Evolutionary conservation across 768 basidiomycete genomes (phyloP).

Genomic region (Russula olivacea): DNA sequence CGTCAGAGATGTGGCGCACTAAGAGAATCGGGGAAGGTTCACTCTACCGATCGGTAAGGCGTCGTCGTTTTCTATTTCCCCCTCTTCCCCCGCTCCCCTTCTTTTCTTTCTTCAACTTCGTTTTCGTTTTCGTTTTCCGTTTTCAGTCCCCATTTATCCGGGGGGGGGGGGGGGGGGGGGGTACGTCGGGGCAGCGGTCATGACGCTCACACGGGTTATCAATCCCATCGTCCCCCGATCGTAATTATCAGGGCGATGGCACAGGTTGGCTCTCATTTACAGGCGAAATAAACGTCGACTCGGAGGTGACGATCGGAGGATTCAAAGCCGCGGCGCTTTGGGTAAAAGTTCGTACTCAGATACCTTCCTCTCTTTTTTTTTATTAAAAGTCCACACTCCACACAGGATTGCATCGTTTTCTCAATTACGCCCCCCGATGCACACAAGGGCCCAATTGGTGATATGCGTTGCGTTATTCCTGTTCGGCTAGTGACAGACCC

Average conservation of each 20-base stretch:
- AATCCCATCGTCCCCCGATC: background rate
- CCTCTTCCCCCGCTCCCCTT: background rate
- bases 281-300: constrained; percentile 53
- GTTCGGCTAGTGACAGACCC: constrained; percentile 58
- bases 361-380: background rate
- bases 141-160: background rate
- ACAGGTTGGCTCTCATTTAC: constrained; percentile 54
- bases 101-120: too few species aligned
- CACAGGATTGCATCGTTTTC: constrained; percentile 62
- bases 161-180: too few species aligned
- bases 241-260: constrained; percentile 49
- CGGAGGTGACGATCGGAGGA: constrained; percentile 47
- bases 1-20: constrained; percentile 20
- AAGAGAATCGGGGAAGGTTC: constrained; percentile 16
- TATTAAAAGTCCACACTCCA: too few species aligned
- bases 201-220: background rate
- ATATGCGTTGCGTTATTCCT: constrained; percentile 57
- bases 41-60: constrained; percentile 5
- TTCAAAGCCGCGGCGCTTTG: constrained; percentile 61
- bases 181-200: too few species aligned
- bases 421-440: constrained; percentile 54
- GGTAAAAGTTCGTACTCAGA: constrained; percentile 44
- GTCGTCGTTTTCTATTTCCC: background rate
- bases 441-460: constrained; percentile 48
- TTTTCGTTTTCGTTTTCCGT: background rate